Evolutionary conservation across 192 early-diverging fungal genomes (phyloP), one percentile per base, ranked within the genome.

Genomic region (Coemansia sp.): DNA sequence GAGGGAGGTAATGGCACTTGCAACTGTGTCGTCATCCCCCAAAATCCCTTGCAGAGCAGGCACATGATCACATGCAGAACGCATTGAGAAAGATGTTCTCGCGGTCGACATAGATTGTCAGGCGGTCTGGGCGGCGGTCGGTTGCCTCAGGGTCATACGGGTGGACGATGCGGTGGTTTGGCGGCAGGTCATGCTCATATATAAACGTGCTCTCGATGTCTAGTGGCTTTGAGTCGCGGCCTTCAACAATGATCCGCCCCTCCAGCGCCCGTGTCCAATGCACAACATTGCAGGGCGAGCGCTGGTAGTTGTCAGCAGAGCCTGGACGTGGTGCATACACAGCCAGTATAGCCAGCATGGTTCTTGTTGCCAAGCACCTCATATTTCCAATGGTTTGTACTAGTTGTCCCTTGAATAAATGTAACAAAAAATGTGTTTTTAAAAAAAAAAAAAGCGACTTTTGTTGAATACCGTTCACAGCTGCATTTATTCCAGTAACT

Each of bases 231-330:
- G 35, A 12, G 60, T 81, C 78, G 2, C 55, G 45, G 15, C 63
- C 73, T 36, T 81, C 73, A n/a, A 81, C 63, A 4, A 81, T 14
- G 6, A 81, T 75, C 18, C 59, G 67, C 43, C 72, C 72, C 46
- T 81, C 78, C 5, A 81, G 73, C 69, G 75, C 68, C 14, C 52
- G 72, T 35, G 73, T 75, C 78, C 73, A 81, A 38, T 81, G 73
- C 59, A 81, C 73, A 0, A 46, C 78, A 24, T 81, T 81, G 63
- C 72, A 81, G 12, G 69, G 69, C 35, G 78, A 75, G 7, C 59
- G 62, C n/a, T 71, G 69, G 60, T 81, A 81, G 8, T 64, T 72
- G 63, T 72, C 78, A 23, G 46, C 70, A 3, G 21, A 9, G 34
- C 60, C 14, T 15, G 24, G 44, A 12, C 44, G 21, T 24, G 49